Percentiles rank a stretch among this genome's conserved stretches.
phyloP scores from a whole-genome alignment of 2,329 filamentous ascomycete species.

The Scytalidium sp. region DNA sequence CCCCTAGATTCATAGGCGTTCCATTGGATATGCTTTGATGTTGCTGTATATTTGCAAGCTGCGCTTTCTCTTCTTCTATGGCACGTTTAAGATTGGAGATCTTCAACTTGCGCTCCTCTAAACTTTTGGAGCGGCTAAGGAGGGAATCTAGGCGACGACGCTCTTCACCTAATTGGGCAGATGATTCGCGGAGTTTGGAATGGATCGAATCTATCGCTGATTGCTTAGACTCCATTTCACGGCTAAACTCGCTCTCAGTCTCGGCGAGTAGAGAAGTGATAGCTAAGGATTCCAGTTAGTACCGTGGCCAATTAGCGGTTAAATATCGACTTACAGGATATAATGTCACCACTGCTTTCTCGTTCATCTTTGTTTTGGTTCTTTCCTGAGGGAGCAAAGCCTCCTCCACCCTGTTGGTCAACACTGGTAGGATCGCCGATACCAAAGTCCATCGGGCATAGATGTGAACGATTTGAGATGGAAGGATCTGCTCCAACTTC shows the following conservation, averaged over 20 bases:
- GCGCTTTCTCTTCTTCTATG: slow-evolving; percentile 64
- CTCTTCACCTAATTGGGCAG: slow-evolving; percentile 73
- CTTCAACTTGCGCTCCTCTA: slow-evolving; percentile 64
- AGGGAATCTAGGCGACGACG: slow-evolving; percentile 70
- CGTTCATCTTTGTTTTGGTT: slow-evolving; percentile 52
- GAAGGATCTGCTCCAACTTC: slow-evolving; percentile 94
- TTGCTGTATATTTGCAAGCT: slow-evolving; percentile 45
- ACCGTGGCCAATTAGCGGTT: slow-evolving; percentile 4
- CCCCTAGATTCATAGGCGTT: slow-evolving; percentile 47
- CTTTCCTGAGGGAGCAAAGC: slow-evolving; percentile 44
- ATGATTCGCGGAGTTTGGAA: slow-evolving; percentile 74
- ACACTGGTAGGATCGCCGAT: slow-evolving; percentile 64
- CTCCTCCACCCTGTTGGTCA: slow-evolving; percentile 35
- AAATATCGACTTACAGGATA: slow-evolving; percentile 60
- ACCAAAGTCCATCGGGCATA: slow-evolving; percentile 91
- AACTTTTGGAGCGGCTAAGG: slow-evolving; percentile 60
- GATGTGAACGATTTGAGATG: slow-evolving; percentile 84
- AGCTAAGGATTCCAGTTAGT: slow-evolving; percentile 49
- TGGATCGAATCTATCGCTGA: slow-evolving; percentile 79
- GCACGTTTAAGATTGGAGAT: slow-evolving; percentile 76
- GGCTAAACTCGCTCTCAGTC: slow-evolving; percentile 74
- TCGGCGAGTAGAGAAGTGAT: slow-evolving; percentile 81
- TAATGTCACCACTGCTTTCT: slow-evolving; percentile 77
- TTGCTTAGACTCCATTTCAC: slow-evolving; percentile 81
- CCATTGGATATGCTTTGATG: slow-evolving; percentile 44